Conservation (phyloP, 148 eudicot species). For the Chenopodium album region DNA sequence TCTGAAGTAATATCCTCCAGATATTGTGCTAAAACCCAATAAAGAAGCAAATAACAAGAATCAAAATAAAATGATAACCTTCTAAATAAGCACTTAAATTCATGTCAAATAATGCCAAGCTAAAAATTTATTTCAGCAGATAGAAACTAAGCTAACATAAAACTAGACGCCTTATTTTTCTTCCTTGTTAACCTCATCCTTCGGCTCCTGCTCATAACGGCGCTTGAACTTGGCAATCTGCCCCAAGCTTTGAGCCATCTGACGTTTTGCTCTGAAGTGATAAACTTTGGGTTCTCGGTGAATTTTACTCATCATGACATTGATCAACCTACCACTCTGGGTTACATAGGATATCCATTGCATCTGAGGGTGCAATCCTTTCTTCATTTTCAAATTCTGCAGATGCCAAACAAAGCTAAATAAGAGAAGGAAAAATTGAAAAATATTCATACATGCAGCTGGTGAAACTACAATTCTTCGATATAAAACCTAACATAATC, state of each 20-base stretch:
- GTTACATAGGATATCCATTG: constrained; percentile 74
- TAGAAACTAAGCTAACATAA: not conserved
- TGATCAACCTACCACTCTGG: constrained; percentile 60
- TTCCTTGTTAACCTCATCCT: constrained; percentile 45
- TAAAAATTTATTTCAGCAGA: constrained; percentile 5
- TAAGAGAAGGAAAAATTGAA: not conserved
- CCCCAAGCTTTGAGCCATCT: constrained; percentile 76
- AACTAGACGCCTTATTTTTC: constrained; percentile 30
- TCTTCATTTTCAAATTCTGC: constrained; percentile 47
- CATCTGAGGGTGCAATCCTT: constrained; percentile 76
- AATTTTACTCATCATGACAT: constrained; percentile 84
- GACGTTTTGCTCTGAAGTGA: constrained; percentile 72
- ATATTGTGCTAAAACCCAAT: not conserved
- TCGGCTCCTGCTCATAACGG: constrained; percentile 44
- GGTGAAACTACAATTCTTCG: not conserved
- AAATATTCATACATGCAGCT: not conserved
- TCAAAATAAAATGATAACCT: not conserved
- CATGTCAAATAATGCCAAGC: not conserved
- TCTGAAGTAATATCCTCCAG: not conserved
- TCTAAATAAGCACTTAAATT: not conserved
- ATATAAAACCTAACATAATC: not conserved
- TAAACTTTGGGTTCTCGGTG: constrained; percentile 76
- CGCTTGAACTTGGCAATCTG: constrained; percentile 81
- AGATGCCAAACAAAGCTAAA: not conserved
- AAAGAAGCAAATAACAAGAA: not conserved